These are phyloP conservation scores for Stemphylium vesicarium DNA, from an alignment of 2,329 filamentous ascomycete species.

Conservation along the genomic window DNA sequence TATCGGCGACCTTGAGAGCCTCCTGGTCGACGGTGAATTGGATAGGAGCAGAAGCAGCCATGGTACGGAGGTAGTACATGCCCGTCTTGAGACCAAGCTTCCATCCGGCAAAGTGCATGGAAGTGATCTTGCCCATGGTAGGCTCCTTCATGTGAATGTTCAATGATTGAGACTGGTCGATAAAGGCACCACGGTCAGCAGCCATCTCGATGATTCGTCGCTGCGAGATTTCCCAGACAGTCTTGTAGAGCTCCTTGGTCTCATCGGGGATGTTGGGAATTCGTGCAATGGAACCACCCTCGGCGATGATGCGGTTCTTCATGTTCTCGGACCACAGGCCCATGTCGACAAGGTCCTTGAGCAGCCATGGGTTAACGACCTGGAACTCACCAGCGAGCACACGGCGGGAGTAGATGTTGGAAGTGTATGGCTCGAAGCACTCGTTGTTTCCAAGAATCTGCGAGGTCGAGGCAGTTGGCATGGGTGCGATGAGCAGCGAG, in stretches of 20 bases:
- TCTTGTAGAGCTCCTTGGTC: constrained; percentile 98
- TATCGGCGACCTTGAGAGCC: constrained; percentile 85
- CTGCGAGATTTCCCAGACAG: constrained; percentile 99
- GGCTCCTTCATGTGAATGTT: constrained; percentile 99
- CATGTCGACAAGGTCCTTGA: constrained; percentile 97
- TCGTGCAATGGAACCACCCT: constrained; percentile 93
- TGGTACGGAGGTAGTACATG: constrained; percentile 99
- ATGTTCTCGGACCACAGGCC: constrained; percentile 99
- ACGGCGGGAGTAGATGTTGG: constrained; percentile 99
- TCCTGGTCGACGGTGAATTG: constrained; percentile 99
- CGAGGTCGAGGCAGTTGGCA: constrained; percentile 96
- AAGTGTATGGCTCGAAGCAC: constrained; percentile 99
- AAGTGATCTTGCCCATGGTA: constrained; percentile 99
- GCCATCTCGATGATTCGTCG: constrained; percentile 96
- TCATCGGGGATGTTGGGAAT: constrained; percentile 96
- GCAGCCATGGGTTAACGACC: constrained; percentile 97
- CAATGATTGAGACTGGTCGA: constrained; percentile 97
- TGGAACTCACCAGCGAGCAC: constrained; percentile 98
- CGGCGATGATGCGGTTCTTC: constrained; percentile 99
- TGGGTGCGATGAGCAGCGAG: constrained; percentile 91
- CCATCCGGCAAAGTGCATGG: constrained; percentile 99
- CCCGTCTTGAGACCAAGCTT: constrained; percentile 99
- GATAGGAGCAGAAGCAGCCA: constrained; percentile 94
- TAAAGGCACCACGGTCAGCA: constrained; percentile 96
- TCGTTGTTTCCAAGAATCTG: constrained; percentile 99